Conservation (phyloP, 192 early-diverging fungal species). For the Backusella morwellensis region DNA sequence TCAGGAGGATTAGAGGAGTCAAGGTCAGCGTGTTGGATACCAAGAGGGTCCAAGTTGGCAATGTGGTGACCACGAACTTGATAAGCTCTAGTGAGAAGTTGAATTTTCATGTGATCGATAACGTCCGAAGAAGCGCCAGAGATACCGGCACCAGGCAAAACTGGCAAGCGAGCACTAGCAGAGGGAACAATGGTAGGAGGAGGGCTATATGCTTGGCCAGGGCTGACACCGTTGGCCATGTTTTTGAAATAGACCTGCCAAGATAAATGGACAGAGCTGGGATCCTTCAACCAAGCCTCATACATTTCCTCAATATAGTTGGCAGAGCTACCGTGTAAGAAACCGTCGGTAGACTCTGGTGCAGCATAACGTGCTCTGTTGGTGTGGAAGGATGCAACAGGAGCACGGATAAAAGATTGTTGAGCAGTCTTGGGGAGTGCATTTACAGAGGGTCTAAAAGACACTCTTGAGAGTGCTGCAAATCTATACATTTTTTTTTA, state of each 20-base stretch:
- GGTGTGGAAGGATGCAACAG: constrained; percentile 31
- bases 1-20: constrained; percentile 66
- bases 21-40: constrained; percentile 66
- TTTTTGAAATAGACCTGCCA: constrained; percentile 98
- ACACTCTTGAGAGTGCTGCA: constrained; percentile 20
- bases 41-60: constrained; percentile 94
- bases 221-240: constrained; percentile 60
- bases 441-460: constrained; percentile 14
- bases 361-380: constrained; percentile 31
- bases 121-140: constrained; percentile 54
- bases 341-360: constrained; percentile 70
- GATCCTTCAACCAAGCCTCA: constrained; percentile 87
- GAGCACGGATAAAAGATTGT: constrained; percentile 18
- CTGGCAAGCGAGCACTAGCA: constrained; percentile 54
- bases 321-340: constrained; percentile 79
- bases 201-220: constrained; percentile 70
- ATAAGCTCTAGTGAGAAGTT: constrained; percentile 93
- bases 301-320: constrained; percentile 97
- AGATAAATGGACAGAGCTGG: constrained; percentile 87
- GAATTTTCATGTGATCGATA: constrained; percentile 97
- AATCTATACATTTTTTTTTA: constrained; percentile 32
- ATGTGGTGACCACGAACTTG: constrained; percentile 96
- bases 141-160: constrained; percentile 51
- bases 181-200: constrained; percentile 79
- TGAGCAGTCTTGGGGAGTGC: constrained; percentile 11